A percentile compares a stretch with the other conserved stretches of the same genome.
Conservation (phyloP, 2,329 filamentous ascomycete species). For the Alternaria burnsii region DNA sequence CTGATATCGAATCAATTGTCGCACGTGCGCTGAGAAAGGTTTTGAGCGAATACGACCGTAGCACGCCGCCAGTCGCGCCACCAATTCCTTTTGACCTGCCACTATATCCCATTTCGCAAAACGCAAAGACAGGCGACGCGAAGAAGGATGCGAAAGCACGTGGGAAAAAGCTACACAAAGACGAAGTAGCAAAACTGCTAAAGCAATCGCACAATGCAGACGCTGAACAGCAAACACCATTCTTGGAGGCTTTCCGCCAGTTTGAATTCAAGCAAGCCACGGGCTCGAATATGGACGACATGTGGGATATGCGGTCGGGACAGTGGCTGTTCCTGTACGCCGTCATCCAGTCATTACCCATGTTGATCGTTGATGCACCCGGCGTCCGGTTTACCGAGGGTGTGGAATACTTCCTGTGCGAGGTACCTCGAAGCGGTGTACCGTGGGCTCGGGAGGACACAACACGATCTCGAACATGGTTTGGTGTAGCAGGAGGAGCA, state of each 20-base stretch:
- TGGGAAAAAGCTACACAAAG: slow-evolving; percentile 75
- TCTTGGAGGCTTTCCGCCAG: slow-evolving; percentile 73
- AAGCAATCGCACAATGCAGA: slow-evolving; percentile 83
- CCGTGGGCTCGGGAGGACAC: slow-evolving; percentile 76
- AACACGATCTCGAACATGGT: slow-evolving; percentile 70
- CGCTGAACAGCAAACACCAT: slow-evolving; percentile 66
- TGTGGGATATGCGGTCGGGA: slow-evolving; percentile 75
- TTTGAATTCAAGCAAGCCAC: slow-evolving; percentile 75
- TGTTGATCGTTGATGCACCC: slow-evolving; percentile 79
- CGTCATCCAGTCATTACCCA: slow-evolving; percentile 78
- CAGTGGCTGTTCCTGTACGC: slow-evolving; percentile 85
- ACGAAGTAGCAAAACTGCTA: slow-evolving; percentile 80
- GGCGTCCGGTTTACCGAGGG: slow-evolving; percentile 72
- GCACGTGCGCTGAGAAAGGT: slow-evolving; percentile 76
- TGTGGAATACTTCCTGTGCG: slow-evolving; percentile 83
- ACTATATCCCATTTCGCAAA: slow-evolving; percentile 73
- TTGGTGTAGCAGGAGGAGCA: slow-evolving; percentile 73
- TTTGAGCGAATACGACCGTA: slow-evolving; percentile 87
- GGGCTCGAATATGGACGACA: slow-evolving; percentile 70
- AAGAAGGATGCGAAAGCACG: slow-evolving; percentile 80
- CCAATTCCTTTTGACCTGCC: slow-evolving; percentile 92
- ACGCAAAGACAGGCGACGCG: slow-evolving; percentile 69
- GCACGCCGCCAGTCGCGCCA: slow-evolving; percentile 86
- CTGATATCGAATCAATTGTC: slow-evolving; percentile 65
- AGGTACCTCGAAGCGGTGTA: slow-evolving; percentile 74